phyloP scores from a whole-genome alignment of 2,329 filamentous ascomycete genomes.

The Curvularia sp. region DNA sequence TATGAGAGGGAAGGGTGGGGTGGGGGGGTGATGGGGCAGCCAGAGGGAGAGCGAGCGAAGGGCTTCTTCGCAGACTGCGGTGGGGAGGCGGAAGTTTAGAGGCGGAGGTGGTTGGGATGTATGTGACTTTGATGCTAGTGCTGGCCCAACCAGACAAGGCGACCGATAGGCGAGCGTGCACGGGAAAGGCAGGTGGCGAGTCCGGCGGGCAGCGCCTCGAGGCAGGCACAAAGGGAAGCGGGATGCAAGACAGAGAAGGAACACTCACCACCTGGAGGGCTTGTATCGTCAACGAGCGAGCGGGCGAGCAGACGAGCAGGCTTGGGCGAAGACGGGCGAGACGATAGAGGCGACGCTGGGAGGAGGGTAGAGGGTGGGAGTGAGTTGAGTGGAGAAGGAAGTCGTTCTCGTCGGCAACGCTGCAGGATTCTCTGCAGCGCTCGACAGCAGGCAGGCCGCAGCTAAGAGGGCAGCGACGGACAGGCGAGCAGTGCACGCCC shows the following conservation, averaged over 20 bases:
- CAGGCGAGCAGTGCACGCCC: slow-evolving; percentile 49
- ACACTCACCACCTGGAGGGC: slow-evolving; percentile 30
- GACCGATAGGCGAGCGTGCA: slow-evolving; percentile 48
- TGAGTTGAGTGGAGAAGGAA: slow-evolving; percentile 36
- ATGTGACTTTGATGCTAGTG: slow-evolving; percentile 50
- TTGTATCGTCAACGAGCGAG: slow-evolving; percentile 33
- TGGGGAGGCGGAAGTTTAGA: slow-evolving; percentile 50
- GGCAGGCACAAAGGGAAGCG: too few relatives aligned
- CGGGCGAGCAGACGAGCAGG: too few relatives aligned
- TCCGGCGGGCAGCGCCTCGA: slow-evolving; percentile 18
- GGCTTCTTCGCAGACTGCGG: slow-evolving; percentile 40
- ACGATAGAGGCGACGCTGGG: slow-evolving; percentile 19
- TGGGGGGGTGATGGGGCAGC: slow-evolving; percentile 15
- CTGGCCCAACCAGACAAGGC: slow-evolving; percentile 45
- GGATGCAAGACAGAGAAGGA: too few relatives aligned
- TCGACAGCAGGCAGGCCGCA: slow-evolving; percentile 50
- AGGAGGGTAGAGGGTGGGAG: neutral
- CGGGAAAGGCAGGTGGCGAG: slow-evolving; percentile 42
- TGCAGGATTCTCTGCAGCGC: slow-evolving; percentile 50
- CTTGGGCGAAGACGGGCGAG: slow-evolving; percentile 14
- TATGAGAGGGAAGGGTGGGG: too few relatives aligned
- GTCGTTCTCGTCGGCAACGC: slow-evolving; percentile 48
- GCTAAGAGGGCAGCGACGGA: slow-evolving; percentile 52
- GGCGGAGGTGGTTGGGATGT: slow-evolving; percentile 54
- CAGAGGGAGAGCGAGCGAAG: slow-evolving; percentile 32